Evolutionary conservation across 306 rosid genomes (phyloP), one percentile per base, ranked within the genome.

Genomic region (Cucumis cinereus): DNA sequence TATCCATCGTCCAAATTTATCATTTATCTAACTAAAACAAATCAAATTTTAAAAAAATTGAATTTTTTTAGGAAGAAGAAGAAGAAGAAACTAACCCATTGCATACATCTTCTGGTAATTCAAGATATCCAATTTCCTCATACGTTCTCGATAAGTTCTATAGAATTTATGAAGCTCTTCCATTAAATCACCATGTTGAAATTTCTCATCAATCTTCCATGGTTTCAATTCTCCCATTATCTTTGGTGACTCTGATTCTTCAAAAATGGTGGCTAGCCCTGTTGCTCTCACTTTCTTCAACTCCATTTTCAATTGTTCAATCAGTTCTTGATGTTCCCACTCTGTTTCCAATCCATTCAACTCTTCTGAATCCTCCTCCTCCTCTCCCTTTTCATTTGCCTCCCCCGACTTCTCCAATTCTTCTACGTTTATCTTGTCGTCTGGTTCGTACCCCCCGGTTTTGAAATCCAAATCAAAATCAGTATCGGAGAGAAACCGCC

Each of bases 61-160:
- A 24, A 70, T 10, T 15, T 4, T 53, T 38, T 11, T 41, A 16
- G 23, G 7, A n/a, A 64, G 0, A 38, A 79, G 35, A 60, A n/a
- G 10, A 10, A 12, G n/a, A 49, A 38, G 55, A 58, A 80, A 85
- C 94, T 83, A 81, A 95, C 99, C 97, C 77, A 89, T 59, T 54
- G 99, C 97, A 82, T 90, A 90, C 91, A 89, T 89, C 91, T 95
- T 95, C 83, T 95, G 99, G 89, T 90, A 95, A 82, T 88, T 95
- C 78, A 95, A 84, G 90, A 95, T 92, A 77, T 95, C 99, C 14
- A 92, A 89, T 84, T 92, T 95, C 11, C 99, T 58, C 99, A 92
- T 90, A n/a, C 98, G 70, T 81, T 95, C 99, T 86, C 90, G 81
- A 79, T 95, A 95, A 40, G 89, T 88, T 82, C 54, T 88, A 88